A percentile compares a stretch with the other conserved stretches of the same genome.
These are phyloP conservation scores for Annulohypoxylon stygium DNA, from an alignment of 495 filamentous ascomycete species.

Conservation along the genomic window DNA sequence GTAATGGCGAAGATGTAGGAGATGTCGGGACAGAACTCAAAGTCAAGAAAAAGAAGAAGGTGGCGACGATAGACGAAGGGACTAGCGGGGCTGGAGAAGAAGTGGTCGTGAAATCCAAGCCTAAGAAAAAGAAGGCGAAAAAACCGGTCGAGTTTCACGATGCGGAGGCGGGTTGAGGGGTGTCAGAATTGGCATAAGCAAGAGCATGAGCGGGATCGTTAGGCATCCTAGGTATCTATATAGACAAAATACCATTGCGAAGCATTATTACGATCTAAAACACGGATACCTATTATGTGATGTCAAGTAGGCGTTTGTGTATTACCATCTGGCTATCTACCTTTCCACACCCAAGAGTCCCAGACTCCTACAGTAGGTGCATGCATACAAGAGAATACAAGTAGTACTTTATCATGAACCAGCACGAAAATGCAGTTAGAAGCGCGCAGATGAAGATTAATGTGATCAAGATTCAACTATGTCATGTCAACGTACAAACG, in stretches of 20 bases:
- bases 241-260: conserved; percentile 3
- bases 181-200: background rate
- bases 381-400: background rate
- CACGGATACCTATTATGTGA: background rate
- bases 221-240: conserved; percentile 1
- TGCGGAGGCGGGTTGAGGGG: conserved; percentile 1
- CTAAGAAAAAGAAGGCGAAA: conserved; percentile 62
- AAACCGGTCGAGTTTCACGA: conserved; percentile 42
- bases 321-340: conserved; percentile 1
- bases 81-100: conserved; percentile 28
- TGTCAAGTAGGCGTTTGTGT: background rate
- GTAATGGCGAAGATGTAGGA: conserved; percentile 20
- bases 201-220: background rate
- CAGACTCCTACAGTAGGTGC: background rate
- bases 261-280: conserved; percentile 8
- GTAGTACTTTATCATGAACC: background rate
- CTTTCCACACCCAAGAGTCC: background rate
- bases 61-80: conserved; percentile 38
- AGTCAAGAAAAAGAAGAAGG: conserved; percentile 66
- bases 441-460: background rate
- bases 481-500: conserved; percentile 33
- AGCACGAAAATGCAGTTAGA: conserved; percentile 5
- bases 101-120: conserved; percentile 43
- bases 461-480: conserved; percentile 26
- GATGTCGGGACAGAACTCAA: conserved; percentile 32